Percentiles rank a stretch among this genome's conserved stretches.
Conservation (phyloP, 306 rosid species). For the Cucurbita ficifolia region DNA sequence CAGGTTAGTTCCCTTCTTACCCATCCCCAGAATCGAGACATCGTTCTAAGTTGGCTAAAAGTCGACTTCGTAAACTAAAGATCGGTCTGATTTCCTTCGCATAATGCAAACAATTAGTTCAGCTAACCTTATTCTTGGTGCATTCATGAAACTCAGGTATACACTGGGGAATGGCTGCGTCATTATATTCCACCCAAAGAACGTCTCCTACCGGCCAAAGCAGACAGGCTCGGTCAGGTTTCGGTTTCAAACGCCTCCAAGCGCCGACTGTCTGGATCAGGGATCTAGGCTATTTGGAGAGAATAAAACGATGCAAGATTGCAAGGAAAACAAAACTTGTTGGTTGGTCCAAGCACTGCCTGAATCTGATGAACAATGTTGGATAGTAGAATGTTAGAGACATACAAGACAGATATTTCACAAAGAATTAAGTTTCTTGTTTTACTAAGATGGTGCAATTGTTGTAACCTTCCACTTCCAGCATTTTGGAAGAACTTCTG, state of each 20-base stretch:
- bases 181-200: slow-evolving; percentile 44
- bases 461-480: not conserved
- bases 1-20: slow-evolving; percentile 36
- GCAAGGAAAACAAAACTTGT: not conserved
- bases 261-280: slow-evolving; percentile 65
- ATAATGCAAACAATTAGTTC: not conserved
- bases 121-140: not conserved
- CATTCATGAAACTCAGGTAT: slow-evolving; percentile 37
- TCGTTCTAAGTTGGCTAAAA: not conserved
- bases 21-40: not conserved
- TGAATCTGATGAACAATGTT: not conserved
- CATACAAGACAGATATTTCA: not conserved
- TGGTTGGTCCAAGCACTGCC: not conserved
- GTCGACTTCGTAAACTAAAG: not conserved
- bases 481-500: not conserved
- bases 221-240: slow-evolving; percentile 59
- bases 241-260: slow-evolving; percentile 66
- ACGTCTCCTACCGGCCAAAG: slow-evolving; percentile 24
- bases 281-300: slow-evolving; percentile 19
- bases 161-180: slow-evolving; percentile 67
- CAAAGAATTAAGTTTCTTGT: not conserved
- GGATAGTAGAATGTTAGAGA: not conserved
- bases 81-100: not conserved
- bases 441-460: not conserved
- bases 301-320: not conserved